These are phyloP conservation scores for Casuarina cunninghamiana DNA, from an alignment of 306 rosid species.

Conservation along the genomic window DNA sequence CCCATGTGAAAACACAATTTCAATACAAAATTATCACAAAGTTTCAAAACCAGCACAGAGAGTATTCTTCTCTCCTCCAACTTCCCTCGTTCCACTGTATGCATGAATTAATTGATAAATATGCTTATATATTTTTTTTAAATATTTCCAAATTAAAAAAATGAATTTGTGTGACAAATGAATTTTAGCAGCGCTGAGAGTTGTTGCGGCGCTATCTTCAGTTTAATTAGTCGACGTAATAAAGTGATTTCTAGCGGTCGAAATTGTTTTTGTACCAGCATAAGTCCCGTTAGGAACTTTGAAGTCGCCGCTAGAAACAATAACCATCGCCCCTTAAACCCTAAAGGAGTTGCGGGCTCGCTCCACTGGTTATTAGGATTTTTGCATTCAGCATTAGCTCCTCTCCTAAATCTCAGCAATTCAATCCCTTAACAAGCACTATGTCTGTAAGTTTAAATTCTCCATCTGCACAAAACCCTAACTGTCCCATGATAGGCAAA, in stretches of 20 bases:
- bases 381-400: neutral
- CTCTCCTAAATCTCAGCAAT: neutral
- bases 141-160: no score
- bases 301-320: neutral
- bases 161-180: no score
- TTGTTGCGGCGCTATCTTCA: no score
- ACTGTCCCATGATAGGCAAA: slow-evolving; percentile 34
- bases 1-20: slow-evolving; percentile 3
- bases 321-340: neutral
- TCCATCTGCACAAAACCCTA: neutral
- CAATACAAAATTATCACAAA: neutral
- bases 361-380: slow-evolving; percentile 7
- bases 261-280: no score
- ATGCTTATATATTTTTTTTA: no score
- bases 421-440: neutral
- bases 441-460: slow-evolving; percentile 36
- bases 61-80: slow-evolving; percentile 54
- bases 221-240: no score
- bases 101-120: slow-evolving; percentile 29
- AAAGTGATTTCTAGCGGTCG: no score
- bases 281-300: no score
- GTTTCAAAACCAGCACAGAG: neutral
- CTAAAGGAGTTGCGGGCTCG: neutral
- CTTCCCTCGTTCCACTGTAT: slow-evolving; percentile 69
- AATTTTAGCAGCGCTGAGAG: no score